Base-by-base conservation (phyloP, 148 eudicot genomes). In the Dianthus caryophyllus region DNA sequence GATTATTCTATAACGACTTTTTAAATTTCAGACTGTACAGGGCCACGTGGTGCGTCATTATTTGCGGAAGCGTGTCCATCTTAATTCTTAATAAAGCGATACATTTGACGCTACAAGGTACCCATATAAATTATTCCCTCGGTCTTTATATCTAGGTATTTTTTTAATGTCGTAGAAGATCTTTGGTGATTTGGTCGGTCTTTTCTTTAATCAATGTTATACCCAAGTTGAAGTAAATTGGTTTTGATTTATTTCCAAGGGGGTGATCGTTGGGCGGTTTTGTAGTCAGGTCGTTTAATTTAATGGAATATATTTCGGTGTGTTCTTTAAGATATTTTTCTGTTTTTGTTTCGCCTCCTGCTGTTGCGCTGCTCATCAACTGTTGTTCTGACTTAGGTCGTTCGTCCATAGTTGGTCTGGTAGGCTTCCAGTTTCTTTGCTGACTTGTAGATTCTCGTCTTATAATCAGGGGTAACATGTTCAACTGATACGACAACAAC, bases 171-270 rank as follows among this genome's bases (percentile, higher is more conserved):
- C 61, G 67, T 66, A 61, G 65, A 67, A 73, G 72, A 67, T 73
- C 77, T 73, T 73, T 66, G 64, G 76, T 20, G 77, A 73, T 73
- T 67, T 73, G 67, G 56, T 51, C 67, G 62, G 71, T 61, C 72
- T 67, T 61, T 61, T 60, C 44, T 67, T 38, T 66, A 60, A 73
- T 8, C 15, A 29, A 74, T 61, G 77, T 48, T 60, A 51, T 53
- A 52, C 77, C 44, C 62, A 52, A 74, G 67, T 68, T 59, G 68
- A 49, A 27, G 30, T 50, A 61, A 38, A 21, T 25, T 48, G 66
- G 41, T 21, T 47, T n/a, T 68, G 59, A 21, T 72, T 8, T 43
- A 51, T 62, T 60, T 38, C 44, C 53, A n/a, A n/a, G 15, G 44
- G 71, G 62, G 47, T 61, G 68, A 56, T 61, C 24, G 55, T n/a